phyloP scores from a whole-genome alignment of 441 rosid species.

The Adansonia grandidieri region DNA sequence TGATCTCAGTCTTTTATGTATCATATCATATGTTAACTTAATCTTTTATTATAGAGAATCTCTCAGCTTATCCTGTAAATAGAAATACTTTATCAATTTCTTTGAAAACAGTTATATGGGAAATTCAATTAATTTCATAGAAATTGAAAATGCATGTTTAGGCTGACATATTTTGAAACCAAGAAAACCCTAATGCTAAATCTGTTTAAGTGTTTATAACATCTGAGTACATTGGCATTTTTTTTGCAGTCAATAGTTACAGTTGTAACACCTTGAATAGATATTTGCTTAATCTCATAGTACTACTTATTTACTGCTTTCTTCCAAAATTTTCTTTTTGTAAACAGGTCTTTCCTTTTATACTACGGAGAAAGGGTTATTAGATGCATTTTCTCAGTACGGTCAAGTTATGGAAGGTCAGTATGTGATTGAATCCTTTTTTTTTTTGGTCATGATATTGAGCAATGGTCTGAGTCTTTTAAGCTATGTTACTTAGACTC shows the following conservation, averaged over 20 bases:
- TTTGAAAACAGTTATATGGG: not conserved
- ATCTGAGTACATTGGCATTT: not conserved
- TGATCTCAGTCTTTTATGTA: not conserved
- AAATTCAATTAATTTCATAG: not conserved
- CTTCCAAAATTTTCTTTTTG: not conserved
- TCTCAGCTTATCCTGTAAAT: not conserved
- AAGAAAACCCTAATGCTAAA: not conserved
- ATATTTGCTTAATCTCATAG: not conserved
- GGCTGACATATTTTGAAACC: slow-evolving; percentile 2
- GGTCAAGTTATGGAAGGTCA: slow-evolving; percentile 94
- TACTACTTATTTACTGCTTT: not conserved
- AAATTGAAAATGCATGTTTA: not conserved
- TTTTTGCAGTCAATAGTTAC: not conserved
- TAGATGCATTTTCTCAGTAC: slow-evolving; percentile 70
- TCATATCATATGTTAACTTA: not conserved
- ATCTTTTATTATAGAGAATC: not conserved
- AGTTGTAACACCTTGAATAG: not conserved
- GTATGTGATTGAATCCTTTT: not conserved
- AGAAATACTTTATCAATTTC: not conserved
- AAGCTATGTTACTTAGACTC: too few relatives aligned
- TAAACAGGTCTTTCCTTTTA: slow-evolving; percentile 69
- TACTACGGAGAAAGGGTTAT: slow-evolving; percentile 66
- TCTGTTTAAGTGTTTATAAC: not conserved
- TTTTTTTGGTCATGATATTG: not conserved
- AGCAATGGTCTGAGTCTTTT: not conserved